Evolutionary conservation across 1,284 basidiomycete species (phyloP).

Genomic region (Coniferiporia weirii): DNA sequence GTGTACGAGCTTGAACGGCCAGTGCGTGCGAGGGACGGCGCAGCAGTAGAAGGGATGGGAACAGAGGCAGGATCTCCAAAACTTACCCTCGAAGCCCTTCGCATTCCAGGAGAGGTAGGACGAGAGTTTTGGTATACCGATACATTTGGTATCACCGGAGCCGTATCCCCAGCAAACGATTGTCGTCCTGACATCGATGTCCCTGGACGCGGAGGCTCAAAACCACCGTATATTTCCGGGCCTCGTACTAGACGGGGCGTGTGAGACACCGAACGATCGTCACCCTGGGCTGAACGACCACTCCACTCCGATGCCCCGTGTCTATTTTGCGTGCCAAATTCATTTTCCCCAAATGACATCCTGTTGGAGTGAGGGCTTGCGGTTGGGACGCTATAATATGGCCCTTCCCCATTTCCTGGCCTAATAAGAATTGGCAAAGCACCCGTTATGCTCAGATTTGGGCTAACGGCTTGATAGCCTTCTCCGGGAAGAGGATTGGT

Average conservation of each 20-base stretch:
- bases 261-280: not conserved
- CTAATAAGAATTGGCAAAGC: constrained; percentile 11
- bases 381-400: not conserved
- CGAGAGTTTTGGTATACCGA: not conserved
- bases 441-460: constrained; percentile 8
- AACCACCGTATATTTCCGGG: constrained; percentile 3
- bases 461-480: not conserved
- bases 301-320: constrained; percentile 11
- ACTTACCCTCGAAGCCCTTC: constrained; percentile 4
- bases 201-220: not conserved
- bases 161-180: not conserved
- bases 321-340: constrained; percentile 11
- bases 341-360: constrained; percentile 5
- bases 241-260: constrained; percentile 10
- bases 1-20: constrained; percentile 7
- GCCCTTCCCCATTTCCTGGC: not conserved
- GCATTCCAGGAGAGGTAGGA: constrained; percentile 1
- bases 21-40: constrained; percentile 13
- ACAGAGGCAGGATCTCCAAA: constrained; percentile 12
- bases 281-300: constrained; percentile 10
- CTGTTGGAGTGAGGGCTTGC: not conserved
- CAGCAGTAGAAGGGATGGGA: constrained; percentile 7
- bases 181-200: constrained; percentile 1
- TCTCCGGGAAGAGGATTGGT: not conserved
- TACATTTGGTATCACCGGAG: constrained; percentile 6